phyloP scores from a whole-genome alignment of 108 stramenopile genomes.

The Parietichytrium sp. region DNA sequence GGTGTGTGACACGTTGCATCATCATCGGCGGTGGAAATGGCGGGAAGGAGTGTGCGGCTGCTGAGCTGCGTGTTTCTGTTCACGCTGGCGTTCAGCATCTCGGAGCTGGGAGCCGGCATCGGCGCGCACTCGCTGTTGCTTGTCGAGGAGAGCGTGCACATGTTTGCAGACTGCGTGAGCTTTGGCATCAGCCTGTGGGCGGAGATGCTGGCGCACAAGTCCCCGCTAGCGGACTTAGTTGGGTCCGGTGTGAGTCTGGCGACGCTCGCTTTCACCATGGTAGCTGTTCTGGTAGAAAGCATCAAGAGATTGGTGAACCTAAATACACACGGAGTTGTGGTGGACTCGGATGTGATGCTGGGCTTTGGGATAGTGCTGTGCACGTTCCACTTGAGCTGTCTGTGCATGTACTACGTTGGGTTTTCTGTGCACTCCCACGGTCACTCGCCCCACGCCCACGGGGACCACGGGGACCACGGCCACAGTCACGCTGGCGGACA shows the following conservation, averaged over 20 bases:
- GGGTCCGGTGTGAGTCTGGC: neutral
- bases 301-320: neutral
- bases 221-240: neutral
- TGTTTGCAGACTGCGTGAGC: constrained; percentile 10
- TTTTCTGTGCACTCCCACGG: neutral
- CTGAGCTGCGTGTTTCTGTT: constrained; percentile 3
- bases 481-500: neutral
- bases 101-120: neutral
- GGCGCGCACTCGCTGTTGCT: neutral
- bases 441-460: neutral
- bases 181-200: constrained; percentile 29
- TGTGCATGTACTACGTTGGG: neutral
- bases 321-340: neutral
- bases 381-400: neutral
- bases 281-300: neutral
- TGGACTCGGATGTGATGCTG: constrained; percentile 19
- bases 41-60: neutral
- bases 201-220: neutral
- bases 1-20: too few species aligned
- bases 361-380: neutral
- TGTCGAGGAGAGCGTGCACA: constrained; percentile 3
- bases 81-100: constrained; percentile 3
- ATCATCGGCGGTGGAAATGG: too few species aligned
- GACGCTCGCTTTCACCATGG: neutral
- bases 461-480: too few species aligned